Percentiles rank a stretch among this genome's conserved stretches.
Evolutionary conservation across 495 filamentous ascomycete species (phyloP).

Genomic region (Pseudotulostoma volvatum): DNA sequence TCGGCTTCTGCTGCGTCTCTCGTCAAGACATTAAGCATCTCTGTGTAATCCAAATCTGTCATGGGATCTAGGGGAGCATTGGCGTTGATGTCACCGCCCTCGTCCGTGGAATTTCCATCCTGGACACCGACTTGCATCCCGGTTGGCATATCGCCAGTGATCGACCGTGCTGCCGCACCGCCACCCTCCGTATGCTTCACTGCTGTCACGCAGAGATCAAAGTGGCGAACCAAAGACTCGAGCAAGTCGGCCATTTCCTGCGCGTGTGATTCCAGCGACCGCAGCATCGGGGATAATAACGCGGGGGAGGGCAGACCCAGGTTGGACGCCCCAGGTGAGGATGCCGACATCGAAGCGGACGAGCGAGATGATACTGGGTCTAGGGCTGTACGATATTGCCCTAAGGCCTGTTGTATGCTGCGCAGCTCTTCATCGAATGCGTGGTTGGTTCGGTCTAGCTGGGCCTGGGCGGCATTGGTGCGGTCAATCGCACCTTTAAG

Average conservation of each 20-base stretch:
- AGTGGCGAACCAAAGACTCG: constrained; percentile 73
- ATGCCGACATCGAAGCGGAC: constrained; percentile 20
- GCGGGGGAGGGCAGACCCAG: constrained; percentile 25
- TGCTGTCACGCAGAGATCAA: constrained; percentile 85
- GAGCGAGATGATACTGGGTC: constrained; percentile 26
- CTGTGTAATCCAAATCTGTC: constrained; percentile 54
- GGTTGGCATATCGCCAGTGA: constrained; percentile 42
- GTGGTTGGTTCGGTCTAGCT: constrained; percentile 28
- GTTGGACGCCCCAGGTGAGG: constrained; percentile 21
- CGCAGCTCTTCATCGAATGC: constrained; percentile 42
- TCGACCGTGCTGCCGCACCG: constrained; percentile 46
- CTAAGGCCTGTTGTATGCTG: constrained; percentile 43
- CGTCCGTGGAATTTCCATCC: constrained; percentile 39
- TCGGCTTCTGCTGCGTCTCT: constrained; percentile 79
- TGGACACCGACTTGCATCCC: constrained; percentile 36
- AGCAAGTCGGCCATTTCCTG: constrained; percentile 70
- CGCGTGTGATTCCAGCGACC: constrained; percentile 58
- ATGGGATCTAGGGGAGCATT: constrained; percentile 49
- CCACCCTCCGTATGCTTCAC: constrained; percentile 88
- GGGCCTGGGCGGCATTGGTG: constrained; percentile 38
- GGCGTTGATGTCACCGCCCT: constrained; percentile 37
- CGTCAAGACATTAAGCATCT: constrained; percentile 68
- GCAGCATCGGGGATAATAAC: constrained; percentile 50
- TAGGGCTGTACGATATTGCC: constrained; percentile 23
- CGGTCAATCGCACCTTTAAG: constrained; percentile 52